Evolutionary conservation across 2,329 filamentous ascomycete genomes (phyloP).

Genomic region (Penicillium sp.): DNA sequence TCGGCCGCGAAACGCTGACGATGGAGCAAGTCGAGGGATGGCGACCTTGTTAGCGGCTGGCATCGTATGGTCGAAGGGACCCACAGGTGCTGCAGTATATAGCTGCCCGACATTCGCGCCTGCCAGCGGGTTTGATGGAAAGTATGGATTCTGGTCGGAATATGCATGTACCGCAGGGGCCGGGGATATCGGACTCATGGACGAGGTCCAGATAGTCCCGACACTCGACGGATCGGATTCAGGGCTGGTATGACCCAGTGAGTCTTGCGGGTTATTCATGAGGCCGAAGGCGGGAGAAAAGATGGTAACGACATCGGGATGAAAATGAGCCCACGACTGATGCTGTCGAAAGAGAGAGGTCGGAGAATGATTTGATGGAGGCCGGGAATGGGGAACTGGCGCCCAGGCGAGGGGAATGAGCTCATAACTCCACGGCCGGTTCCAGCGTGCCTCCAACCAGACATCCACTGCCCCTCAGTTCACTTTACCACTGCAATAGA

Average conservation of each 20-base stretch:
- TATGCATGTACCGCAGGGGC: neutral
- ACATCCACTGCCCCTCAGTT: no score
- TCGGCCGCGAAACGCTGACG: slow-evolving; percentile 17
- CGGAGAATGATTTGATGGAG: no score
- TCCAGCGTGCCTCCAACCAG: no score
- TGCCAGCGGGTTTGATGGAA: neutral
- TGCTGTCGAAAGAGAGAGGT: no score
- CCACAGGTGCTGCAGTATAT: neutral
- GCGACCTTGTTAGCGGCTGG: slow-evolving; percentile 24
- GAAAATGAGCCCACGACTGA: neutral
- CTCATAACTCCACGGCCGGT: no score
- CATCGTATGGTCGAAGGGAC: neutral
- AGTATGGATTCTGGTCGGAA: neutral
- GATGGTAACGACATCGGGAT: neutral
- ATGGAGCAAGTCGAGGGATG: slow-evolving; percentile 27
- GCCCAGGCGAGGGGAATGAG: no score
- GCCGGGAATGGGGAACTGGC: no score
- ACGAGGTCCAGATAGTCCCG: neutral
- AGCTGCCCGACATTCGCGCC: neutral
- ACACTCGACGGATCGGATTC: neutral
- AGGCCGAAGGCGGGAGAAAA: neutral
- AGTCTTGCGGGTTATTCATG: slow-evolving; percentile 1
- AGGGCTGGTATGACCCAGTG: neutral
- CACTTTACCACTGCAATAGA: no score
- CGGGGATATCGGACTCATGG: slow-evolving; percentile 1